A percentile compares a stretch with the other conserved stretches of the same genome.
These are phyloP conservation scores for Microglena sp. DNA, from an alignment of 139 green algal species.

Conservation along the genomic window DNA sequence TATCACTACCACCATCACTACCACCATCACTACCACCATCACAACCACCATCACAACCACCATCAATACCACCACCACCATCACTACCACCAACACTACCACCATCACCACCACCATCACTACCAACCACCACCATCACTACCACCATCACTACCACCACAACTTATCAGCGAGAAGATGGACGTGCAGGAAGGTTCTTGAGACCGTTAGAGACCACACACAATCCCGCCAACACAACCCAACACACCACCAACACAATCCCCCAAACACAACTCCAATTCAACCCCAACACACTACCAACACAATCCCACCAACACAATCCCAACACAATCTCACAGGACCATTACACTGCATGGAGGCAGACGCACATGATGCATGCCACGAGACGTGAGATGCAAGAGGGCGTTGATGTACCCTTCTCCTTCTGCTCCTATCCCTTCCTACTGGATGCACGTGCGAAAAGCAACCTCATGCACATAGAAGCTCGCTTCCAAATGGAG, in stretches of 20 bases:
- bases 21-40: no score
- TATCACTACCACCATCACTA: no score
- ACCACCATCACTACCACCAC: not conserved
- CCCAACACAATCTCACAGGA: constrained; percentile 5
- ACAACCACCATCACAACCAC: no score
- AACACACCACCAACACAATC: no score
- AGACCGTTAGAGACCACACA: not conserved
- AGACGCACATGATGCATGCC: not conserved
- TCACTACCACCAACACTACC: no score
- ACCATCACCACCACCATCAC: no score
- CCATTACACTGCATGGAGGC: constrained; percentile 14
- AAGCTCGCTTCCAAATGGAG: constrained; percentile 65
- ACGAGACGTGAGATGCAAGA: not conserved
- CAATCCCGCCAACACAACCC: not conserved
- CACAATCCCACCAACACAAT: not conserved
- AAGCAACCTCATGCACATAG: constrained; percentile 74
- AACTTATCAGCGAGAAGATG: constrained; percentile 71
- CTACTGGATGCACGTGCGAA: constrained; percentile 82
- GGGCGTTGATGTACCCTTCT: constrained; percentile 6
- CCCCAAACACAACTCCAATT: not conserved
- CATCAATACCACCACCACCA: no score
- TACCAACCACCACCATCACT: not conserved
- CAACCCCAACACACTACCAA: not conserved
- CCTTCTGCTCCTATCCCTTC: constrained; percentile 66
- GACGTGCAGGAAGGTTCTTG: not conserved